Percentiles rank a stretch among this genome's conserved stretches.
phyloP scores from a whole-genome alignment of 2,329 filamentous ascomycete species.

The Aspergillus aculeatinus region DNA sequence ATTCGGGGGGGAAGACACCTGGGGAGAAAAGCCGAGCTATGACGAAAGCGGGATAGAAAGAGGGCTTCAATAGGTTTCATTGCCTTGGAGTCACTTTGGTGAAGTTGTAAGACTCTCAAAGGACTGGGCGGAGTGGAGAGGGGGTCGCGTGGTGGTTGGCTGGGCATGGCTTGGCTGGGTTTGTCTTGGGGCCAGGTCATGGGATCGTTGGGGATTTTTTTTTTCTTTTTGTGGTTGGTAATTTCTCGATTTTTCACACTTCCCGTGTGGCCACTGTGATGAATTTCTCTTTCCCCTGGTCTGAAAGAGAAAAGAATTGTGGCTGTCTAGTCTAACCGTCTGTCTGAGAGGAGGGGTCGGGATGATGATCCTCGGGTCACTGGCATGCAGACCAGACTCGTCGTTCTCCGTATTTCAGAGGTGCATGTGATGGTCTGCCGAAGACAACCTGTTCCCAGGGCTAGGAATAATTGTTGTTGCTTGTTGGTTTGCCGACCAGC shows the following conservation, averaged over 20 bases:
- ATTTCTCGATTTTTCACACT: not conserved
- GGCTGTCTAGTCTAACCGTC: not conserved
- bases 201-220: not conserved
- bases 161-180: not conserved
- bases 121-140: slow-evolving; percentile 5
- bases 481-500: not conserved
- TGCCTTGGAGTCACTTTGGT: not conserved
- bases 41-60: not conserved
- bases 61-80: not conserved
- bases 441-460: not conserved
- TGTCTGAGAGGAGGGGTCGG: not conserved
- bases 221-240: not conserved
- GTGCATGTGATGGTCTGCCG: not conserved
- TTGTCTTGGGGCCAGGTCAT: not conserved
- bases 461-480: not conserved
- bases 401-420: not conserved
- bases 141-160: slow-evolving; percentile 4
- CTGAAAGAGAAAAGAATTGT: not conserved
- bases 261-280: not conserved
- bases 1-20: not conserved
- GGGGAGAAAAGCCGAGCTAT: not conserved
- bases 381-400: not conserved
- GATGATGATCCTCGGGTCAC: not conserved
- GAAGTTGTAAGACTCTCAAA: not conserved
- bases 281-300: not conserved